Conservation (phyloP, 1,139 yeast genomes). For the Candida tropicalis region DNA sequence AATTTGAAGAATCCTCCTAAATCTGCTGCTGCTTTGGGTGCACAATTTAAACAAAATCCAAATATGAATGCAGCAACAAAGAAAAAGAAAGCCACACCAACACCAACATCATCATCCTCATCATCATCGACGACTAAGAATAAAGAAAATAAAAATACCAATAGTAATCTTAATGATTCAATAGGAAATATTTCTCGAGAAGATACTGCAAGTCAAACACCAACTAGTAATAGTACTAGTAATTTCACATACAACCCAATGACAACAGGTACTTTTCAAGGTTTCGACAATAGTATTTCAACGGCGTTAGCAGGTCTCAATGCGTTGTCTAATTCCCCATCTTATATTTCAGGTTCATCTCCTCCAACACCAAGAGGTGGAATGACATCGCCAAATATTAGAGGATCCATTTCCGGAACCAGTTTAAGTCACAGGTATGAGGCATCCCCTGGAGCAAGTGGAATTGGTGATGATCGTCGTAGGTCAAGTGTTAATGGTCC, state of each 20-base stretch:
- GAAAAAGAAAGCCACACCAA: slow-evolving; percentile 26
- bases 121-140: neutral
- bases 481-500: slow-evolving; percentile 32
- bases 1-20: slow-evolving; percentile 60
- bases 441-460: slow-evolving; percentile 18
- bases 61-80: slow-evolving; percentile 17
- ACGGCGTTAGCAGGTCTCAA: slow-evolving; percentile 52
- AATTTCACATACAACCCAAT: slow-evolving; percentile 38
- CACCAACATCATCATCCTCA: slow-evolving; percentile 11
- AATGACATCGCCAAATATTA: slow-evolving; percentile 5
- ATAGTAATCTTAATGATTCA: slow-evolving; percentile 14
- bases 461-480: slow-evolving; percentile 38
- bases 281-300: slow-evolving; percentile 45
- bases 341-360: slow-evolving; percentile 36
- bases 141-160: slow-evolving; percentile 20
- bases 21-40: slow-evolving; percentile 32
- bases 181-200: neutral
- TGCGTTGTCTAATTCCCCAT: slow-evolving; percentile 45
- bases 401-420: slow-evolving; percentile 6
- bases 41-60: slow-evolving; percentile 17
- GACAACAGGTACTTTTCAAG: slow-evolving; percentile 42
- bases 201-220: slow-evolving; percentile 1
- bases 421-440: slow-evolving; percentile 16
- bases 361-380: slow-evolving; percentile 18
- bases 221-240: slow-evolving; percentile 10